Conservation (phyloP, 345 rosid genomes). For the Pugionium cornutum region DNA sequence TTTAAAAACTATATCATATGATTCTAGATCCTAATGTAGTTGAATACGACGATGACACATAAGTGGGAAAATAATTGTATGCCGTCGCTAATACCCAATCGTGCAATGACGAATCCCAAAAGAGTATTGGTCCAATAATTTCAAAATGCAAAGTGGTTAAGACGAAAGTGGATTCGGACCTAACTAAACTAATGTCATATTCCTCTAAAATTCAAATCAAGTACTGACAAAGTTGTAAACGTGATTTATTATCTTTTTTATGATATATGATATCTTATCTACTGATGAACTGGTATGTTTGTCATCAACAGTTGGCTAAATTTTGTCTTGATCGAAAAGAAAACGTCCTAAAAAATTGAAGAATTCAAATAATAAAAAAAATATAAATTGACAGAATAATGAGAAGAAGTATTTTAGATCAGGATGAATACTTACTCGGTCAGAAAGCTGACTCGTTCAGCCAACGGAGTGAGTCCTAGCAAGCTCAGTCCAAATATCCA, state of each 20-base stretch:
- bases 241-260: not conserved
- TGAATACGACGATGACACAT: constrained; percentile 9
- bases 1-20: not conserved
- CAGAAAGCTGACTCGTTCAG: constrained; percentile 92
- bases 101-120: constrained; percentile 15
- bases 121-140: constrained; percentile 23
- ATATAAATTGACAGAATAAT: constrained; percentile 8
- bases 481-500: constrained; percentile 87
- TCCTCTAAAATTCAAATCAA: not conserved
- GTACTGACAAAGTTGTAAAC: constrained; percentile 11
- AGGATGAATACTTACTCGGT: constrained; percentile 71
- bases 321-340: constrained; percentile 23
- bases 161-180: not conserved
- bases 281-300: not conserved
- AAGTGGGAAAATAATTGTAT: constrained; percentile 10
- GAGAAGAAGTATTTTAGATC: constrained; percentile 1
- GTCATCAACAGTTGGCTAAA: constrained; percentile 22
- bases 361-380: constrained; percentile 18
- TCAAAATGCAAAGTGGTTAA: not conserved
- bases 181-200: constrained; percentile 14
- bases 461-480: constrained; percentile 84
- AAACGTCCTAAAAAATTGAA: not conserved
- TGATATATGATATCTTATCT: not conserved
- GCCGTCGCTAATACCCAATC: constrained; percentile 18
- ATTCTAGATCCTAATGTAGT: constrained; percentile 7